phyloP scores from a whole-genome alignment of 495 filamentous ascomycete genomes.

The Pyrenula aspistea region DNA sequence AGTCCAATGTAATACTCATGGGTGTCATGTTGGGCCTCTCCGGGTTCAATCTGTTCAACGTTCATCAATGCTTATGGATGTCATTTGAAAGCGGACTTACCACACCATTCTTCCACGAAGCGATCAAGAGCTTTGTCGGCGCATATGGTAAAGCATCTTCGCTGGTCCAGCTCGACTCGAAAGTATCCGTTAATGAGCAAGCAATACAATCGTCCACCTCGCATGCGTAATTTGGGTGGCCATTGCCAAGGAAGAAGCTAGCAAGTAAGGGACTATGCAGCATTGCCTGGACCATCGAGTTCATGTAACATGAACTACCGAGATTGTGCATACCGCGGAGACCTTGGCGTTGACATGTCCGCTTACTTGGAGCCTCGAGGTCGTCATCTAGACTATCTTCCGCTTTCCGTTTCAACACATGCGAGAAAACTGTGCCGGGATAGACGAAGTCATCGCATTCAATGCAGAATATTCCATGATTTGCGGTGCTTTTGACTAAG shows the following conservation, averaged over 20 bases:
- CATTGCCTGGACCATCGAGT: conserved; percentile 76
- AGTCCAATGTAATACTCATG: conserved; percentile 94
- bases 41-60: conserved; percentile 58
- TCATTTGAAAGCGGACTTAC: conserved; percentile 26
- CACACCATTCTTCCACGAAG: conserved; percentile 60
- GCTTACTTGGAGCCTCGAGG: neutral
- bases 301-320: conserved; percentile 88
- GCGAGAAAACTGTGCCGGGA: neutral
- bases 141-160: conserved; percentile 78
- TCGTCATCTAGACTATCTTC: neutral
- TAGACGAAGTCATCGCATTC: neutral
- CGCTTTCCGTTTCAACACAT: neutral
- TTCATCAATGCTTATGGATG: no score
- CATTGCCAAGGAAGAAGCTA: conserved; percentile 77
- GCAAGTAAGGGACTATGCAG: conserved; percentile 79
- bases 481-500: neutral
- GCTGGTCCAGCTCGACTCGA: conserved; percentile 72
- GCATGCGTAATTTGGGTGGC: conserved; percentile 64
- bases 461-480: neutral
- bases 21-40: conserved; percentile 88
- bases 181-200: conserved; percentile 84
- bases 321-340: conserved; percentile 90
- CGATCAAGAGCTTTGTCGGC: conserved; percentile 65
- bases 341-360: conserved; percentile 13
- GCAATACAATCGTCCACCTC: conserved; percentile 57